Base-by-base conservation (phyloP, 768 basidiomycete genomes). In the Tylopilus subfusipes region DNA sequence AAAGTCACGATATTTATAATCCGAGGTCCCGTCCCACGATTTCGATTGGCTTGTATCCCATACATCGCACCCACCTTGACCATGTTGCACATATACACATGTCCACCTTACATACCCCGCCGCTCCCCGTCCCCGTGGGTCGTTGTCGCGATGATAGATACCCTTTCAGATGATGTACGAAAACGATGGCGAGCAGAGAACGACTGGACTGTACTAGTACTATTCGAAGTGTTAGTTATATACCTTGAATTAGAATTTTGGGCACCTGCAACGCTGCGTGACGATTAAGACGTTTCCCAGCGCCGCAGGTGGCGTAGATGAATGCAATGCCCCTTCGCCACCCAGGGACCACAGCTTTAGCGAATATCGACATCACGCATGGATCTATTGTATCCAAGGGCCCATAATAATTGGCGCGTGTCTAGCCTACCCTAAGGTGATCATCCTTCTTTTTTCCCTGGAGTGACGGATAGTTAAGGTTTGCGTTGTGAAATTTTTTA, bases 161-260 rank as follows among this genome's bases (percentile, higher is more conserved):
- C 67, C 67, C 69, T 50, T 42, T 34, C 56, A 49, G 56, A 62
- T 54, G 52, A 42, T 68, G 66, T 68, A 68, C 58, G 61, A 60
- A 64, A 61, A 56, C 50, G 42, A 66, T n/a, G 42, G 56, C 59
- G 55, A 63, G 64, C 60, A 68, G 56, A 52, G 58, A 66, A 58
- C 13, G 66, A 62, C 43, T 34, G 68, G 69, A 70, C 60, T 71
- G 67, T 70, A 68, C 65, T 50, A 69, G 56, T 70, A 68, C 52
- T 54, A 66, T 53, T 53, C 31, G 67, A 69, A 68, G 51, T 67
- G 60, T 64, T 71, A 62, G 58, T 63, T 66, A 54, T 68, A 68
- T 68, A 71, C 69, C 69, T 68, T 59, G 67, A 69, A 69, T 50
- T 71, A 71, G 67, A 68, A 64, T 61, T 71, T 68, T 67, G 70